Percentiles rank a stretch among this genome's conserved stretches.
Conservation (phyloP, 1,284 basidiomycete genomes). For the Ceratobasidium papillatum region DNA sequence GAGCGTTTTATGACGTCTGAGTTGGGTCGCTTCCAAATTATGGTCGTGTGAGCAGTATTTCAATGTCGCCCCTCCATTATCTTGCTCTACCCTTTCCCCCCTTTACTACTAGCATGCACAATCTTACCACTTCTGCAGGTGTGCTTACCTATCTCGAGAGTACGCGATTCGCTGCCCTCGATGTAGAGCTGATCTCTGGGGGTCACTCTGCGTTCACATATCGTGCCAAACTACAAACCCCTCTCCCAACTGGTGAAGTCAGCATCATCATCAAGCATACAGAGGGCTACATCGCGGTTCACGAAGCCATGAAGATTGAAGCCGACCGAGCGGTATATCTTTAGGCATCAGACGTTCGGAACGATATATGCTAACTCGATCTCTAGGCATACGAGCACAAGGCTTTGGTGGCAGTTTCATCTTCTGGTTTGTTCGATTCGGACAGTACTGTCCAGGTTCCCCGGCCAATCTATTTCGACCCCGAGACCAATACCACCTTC, state of each 20-base stretch:
- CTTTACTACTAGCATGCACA: not conserved
- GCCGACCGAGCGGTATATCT: not conserved
- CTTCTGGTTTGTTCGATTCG: not conserved
- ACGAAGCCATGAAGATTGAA: not conserved
- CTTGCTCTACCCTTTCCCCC: not conserved
- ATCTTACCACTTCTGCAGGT: constrained; percentile 18
- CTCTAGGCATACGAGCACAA: constrained; percentile 20
- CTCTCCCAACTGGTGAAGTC: constrained; percentile 9
- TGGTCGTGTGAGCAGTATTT: constrained; percentile 6
- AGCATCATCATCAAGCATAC: constrained; percentile 25
- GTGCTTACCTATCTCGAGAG: constrained; percentile 18
- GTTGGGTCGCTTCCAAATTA: not conserved
- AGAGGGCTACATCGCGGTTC: not conserved
- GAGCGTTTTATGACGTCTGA: not conserved
- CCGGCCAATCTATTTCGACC: constrained; percentile 13
- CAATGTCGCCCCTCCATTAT: not conserved
- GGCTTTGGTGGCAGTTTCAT: not conserved
- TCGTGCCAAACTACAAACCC: constrained; percentile 1
- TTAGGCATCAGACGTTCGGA: not conserved
- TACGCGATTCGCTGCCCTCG: not conserved
- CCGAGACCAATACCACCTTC: constrained; percentile 22
- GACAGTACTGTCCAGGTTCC: constrained; percentile 14
- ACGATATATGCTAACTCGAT: not conserved
- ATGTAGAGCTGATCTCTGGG: constrained; percentile 2
- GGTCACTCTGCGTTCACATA: constrained; percentile 33